Percentiles rank a stretch among this genome's conserved stretches.
Conservation (phyloP, 179 eudicot genomes). For the Camellia oleifera region DNA sequence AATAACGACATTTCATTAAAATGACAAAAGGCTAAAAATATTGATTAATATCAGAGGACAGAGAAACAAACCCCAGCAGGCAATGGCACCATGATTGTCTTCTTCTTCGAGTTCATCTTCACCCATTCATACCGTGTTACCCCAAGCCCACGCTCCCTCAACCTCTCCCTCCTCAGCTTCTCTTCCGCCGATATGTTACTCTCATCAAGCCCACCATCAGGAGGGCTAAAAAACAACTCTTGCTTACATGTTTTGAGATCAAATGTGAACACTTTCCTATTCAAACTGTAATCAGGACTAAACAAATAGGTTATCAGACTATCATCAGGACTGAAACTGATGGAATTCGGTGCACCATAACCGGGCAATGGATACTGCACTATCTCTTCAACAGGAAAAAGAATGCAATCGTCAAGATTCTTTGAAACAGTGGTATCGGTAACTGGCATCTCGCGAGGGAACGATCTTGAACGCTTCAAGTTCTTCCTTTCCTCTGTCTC, state of each 20-base stretch:
- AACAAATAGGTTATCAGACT: conserved; percentile 61
- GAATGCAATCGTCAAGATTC: conserved; percentile 30
- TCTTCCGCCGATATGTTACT: conserved; percentile 86
- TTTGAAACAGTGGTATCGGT: conserved; percentile 45
- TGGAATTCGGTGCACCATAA: conserved; percentile 58
- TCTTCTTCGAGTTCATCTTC: conserved; percentile 55
- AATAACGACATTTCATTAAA: background rate
- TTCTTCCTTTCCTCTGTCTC: conserved; percentile 41
- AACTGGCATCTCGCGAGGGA: conserved; percentile 55
- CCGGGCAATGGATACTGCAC: conserved; percentile 95
- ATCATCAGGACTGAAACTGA: conserved; percentile 89
- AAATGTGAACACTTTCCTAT: conserved; percentile 63
- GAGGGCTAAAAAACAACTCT: conserved; percentile 74
- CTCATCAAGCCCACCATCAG: conserved; percentile 96
- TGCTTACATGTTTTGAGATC: conserved; percentile 61
- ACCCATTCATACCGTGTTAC: conserved; percentile 97
- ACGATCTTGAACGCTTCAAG: conserved; percentile 54
- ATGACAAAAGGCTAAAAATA: background rate
- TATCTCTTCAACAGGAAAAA: conserved; percentile 80
- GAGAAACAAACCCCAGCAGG: conserved; percentile 86
- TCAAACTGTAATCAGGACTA: conserved; percentile 72
- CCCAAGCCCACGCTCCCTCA: conserved; percentile 91
- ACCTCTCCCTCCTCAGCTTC: conserved; percentile 93
- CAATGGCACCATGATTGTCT: conserved; percentile 83
- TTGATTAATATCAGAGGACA: background rate